Base-by-base conservation (phyloP, 306 rosid species). In the Lathyrus tuberosus region DNA sequence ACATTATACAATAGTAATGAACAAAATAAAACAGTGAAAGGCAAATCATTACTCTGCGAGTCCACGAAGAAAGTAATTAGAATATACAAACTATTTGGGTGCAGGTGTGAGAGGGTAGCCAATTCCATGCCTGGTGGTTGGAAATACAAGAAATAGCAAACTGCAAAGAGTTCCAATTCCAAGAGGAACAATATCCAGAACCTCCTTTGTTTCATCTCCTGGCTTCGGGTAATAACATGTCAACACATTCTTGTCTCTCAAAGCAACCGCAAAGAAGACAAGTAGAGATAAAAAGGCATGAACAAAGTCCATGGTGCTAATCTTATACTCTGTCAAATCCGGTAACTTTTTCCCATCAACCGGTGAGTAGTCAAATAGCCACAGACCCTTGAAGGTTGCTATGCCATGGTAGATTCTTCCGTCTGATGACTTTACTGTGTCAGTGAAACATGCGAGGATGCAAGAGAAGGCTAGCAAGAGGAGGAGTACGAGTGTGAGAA, bases 61-160 rank as follows among this genome's bases (percentile, higher is more conserved):
- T 33, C 1, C 1, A 35, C 7, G 40, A 35, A 35, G 2, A 33
- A 33, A 33, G 38, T 33, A 6, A 33, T 8, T 33, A 42, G 9
- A 48, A 48, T 16, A 7, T 6, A 48, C 24, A 18, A 54, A 57
- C 17, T 57, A 24, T 5, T 57, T 57, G 38, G 10, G 38, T 12
- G 18, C 5, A 28, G 18, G 2, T 10, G 90, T 72, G 17, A 87
- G 15, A 30, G 97, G 95, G 69, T 60, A 90, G 1, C 95, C 97
- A 71, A 90, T 59, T 0, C 97, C 95, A 37, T 88, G 92, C 61
- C 96, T 84, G 10, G 74, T 86, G 24, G 90, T 81, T 0, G 97
- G 97, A 22, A 91, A 91, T 67, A 83, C 84, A 3, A 84, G 24
- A 59, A 88, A 91, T 59, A 91, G 70, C 71, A 80, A 14, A 28